Base-by-base conservation (phyloP, 2,329 filamentous ascomycete species). In the Aureobasidium sp. region DNA sequence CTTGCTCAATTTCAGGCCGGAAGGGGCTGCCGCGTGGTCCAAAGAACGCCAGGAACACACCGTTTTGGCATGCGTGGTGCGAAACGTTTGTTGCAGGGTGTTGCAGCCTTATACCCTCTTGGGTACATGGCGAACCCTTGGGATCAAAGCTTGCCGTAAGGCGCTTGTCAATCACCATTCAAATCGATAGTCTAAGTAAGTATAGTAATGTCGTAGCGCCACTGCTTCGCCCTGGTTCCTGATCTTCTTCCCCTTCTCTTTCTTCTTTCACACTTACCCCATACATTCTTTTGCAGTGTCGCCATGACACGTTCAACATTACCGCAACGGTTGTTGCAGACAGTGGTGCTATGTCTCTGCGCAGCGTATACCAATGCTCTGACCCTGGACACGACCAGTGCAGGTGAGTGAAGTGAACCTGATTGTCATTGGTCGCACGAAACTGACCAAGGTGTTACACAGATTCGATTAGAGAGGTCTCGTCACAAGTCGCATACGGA, bases 381-480 rank as follows among this genome's bases (percentile, higher is more conserved):
- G 37, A 61, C 47, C 3, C 48, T 61, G 39, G 59, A 61, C 48
- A 27, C 30, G 3, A 53, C 36, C 9, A 54, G 49, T 30, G 39
- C 59, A 45, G 49, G 59, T 61, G 25, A 54, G 59, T 54, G 27
- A n/a, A 49, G 32, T 15, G 16, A 27, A 21, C 11, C 3, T n/a
- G 34, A 7, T 3, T 2, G 7, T 29, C 48, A 4, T 15, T 29
- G 25, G 8, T 10, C 15, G 15, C 13, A 34, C 11, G 6, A 30
- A 5, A n/a, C 30, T 61, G 39, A 61, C 39, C 27, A 32, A 21
- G 3, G 21, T 39, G 54, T 63, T 66, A 29, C 16, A 49, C 64
- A 66, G 66, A 62, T 10, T 75, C 73, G 3, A 69, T 75, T 41
- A 66, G 65, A n/a, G 63, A 63, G 47, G 69, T 71, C 21, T 66